These are phyloP conservation scores for Triticum urartu DNA, from an alignment of 176 grass and related monocot genomes.

Conservation along the genomic window DNA sequence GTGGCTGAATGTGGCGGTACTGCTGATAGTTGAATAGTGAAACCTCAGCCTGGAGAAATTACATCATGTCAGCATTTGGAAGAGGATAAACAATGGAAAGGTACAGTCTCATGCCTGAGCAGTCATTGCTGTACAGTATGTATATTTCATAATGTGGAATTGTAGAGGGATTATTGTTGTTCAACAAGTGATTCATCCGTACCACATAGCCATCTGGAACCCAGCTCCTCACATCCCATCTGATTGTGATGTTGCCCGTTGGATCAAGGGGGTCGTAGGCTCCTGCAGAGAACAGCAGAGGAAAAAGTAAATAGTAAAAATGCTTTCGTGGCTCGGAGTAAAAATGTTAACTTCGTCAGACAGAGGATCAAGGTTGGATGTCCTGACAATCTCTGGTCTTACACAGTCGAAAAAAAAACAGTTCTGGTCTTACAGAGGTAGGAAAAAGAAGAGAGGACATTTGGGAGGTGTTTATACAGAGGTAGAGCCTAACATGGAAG, in stretches of 20 bases:
- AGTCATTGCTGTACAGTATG: not conserved
- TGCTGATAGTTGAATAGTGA: slow-evolving; percentile 76
- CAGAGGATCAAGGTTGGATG: too few relatives aligned
- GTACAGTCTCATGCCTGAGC: not conserved
- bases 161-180: not conserved
- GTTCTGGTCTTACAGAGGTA: too few relatives aligned
- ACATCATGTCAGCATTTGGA: not conserved
- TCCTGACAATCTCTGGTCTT: too few relatives aligned
- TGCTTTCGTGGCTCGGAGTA: too few relatives aligned
- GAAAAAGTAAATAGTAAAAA: too few relatives aligned
- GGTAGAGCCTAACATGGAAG: too few relatives aligned
- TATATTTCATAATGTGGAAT: not conserved
- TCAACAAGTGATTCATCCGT: slow-evolving; percentile 28
- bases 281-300: slow-evolving; percentile 29
- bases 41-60: slow-evolving; percentile 54
- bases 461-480: too few relatives aligned
- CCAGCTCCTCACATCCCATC: slow-evolving; percentile 78
- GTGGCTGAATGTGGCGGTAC: slow-evolving; percentile 67
- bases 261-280: slow-evolving; percentile 74
- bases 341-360: too few relatives aligned
- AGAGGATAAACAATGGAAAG: not conserved
- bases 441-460: too few relatives aligned
- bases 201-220: slow-evolving; percentile 84
- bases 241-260: slow-evolving; percentile 74
- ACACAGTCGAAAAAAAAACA: too few relatives aligned